Conservation (phyloP, 129 eudicot species). For the Gnaphalium uliginosum region DNA sequence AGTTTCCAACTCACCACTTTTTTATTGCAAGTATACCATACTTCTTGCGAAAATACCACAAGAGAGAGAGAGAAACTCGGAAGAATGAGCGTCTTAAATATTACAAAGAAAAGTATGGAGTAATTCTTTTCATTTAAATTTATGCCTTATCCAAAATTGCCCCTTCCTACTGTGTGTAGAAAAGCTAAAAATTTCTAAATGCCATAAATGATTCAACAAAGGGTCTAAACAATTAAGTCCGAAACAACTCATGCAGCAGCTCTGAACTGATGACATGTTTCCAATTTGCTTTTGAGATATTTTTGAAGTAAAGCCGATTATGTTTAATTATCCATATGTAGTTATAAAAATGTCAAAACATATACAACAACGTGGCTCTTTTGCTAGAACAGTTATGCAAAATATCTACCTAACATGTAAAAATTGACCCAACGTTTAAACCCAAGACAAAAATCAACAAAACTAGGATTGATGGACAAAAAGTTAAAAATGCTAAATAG, state of each 20-base stretch:
- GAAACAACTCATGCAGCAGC: not conserved
- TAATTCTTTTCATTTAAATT: no score
- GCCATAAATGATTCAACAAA: not conserved
- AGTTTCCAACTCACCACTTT: no score
- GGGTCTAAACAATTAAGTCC: not conserved
- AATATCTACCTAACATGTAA: not conserved
- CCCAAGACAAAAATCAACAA: not conserved
- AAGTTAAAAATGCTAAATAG: not conserved
- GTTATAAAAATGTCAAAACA: not conserved
- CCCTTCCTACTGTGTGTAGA: no score
- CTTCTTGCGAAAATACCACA: not conserved
- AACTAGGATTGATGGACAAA: not conserved
- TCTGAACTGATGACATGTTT: not conserved
- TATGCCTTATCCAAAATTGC: not conserved
- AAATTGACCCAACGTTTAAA: not conserved
- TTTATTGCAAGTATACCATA: no score
- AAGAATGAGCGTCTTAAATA: not conserved
- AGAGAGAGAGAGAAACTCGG: not conserved
- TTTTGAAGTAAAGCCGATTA: not conserved
- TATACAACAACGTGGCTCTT: not conserved
- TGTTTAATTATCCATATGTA: not conserved
- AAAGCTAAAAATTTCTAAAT: not conserved
- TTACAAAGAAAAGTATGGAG: not conserved
- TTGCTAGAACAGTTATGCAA: slow-evolving; percentile 7
- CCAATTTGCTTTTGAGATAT: not conserved